These are phyloP conservation scores for Lentinus brumalis DNA, from an alignment of 768 basidiomycete genomes.

Conservation along the genomic window DNA sequence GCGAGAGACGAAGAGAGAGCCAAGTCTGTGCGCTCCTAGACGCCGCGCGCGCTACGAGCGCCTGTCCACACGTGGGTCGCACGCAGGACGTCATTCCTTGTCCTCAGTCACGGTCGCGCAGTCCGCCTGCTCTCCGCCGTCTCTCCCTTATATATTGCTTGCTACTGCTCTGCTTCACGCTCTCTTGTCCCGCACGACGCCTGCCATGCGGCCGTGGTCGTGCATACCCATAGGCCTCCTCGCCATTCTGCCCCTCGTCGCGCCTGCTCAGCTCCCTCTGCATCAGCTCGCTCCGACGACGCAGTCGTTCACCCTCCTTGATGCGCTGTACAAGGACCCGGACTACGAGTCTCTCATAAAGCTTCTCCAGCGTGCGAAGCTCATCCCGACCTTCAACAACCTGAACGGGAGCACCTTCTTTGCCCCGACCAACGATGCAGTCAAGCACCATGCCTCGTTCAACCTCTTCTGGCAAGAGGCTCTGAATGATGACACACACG, in stretches of 20 bases:
- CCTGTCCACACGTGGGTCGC: slow-evolving; percentile 6
- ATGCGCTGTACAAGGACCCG: slow-evolving; percentile 70
- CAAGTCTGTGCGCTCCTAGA: neutral
- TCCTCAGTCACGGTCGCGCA: neutral
- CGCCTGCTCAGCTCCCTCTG: slow-evolving; percentile 37
- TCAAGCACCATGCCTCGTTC: slow-evolving; percentile 48
- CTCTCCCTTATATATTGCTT: slow-evolving; percentile 1
- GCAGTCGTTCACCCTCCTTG: slow-evolving; percentile 67
- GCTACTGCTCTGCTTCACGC: neutral
- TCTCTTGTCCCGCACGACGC: neutral
- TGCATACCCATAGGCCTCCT: slow-evolving; percentile 40
- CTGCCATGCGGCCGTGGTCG: slow-evolving; percentile 36
- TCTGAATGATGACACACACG: slow-evolving; percentile 39
- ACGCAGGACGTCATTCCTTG: slow-evolving; percentile 16
- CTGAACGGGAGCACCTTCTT: slow-evolving; percentile 86
- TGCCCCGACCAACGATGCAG: slow-evolving; percentile 94
- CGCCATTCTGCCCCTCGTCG: slow-evolving; percentile 33
- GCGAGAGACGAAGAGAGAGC: neutral
- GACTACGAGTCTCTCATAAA: slow-evolving; percentile 76
- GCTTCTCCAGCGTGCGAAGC: slow-evolving; percentile 80
- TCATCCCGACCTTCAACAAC: slow-evolving; percentile 90
- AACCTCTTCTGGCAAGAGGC: slow-evolving; percentile 36
- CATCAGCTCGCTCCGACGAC: slow-evolving; percentile 27
- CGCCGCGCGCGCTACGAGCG: slow-evolving; percentile 8
- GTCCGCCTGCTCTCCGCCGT: neutral